Base-by-base conservation (phyloP, 768 basidiomycete genomes). In the Suillus discolor region DNA sequence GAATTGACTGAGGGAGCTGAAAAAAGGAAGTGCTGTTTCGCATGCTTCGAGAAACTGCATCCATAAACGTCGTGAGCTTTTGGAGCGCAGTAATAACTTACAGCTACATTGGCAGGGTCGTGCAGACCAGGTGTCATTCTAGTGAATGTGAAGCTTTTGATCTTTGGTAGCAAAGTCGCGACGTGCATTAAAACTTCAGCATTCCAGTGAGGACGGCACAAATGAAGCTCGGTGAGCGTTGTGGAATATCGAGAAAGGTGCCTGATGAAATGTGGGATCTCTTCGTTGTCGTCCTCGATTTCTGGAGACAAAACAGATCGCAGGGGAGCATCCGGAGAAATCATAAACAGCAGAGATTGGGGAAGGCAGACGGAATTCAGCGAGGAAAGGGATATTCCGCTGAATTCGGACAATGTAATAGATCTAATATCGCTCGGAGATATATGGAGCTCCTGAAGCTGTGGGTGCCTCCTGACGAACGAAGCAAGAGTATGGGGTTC, bases 401-500 rank as follows among this genome's bases (percentile, higher is more conserved):
- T 16, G 57, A 64, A 64, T 34, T 62, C 62, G 20, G 62, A 34
- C 16, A 62, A 20, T 28, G 31, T 15, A 4, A 54, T 28, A 13
- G 54, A 60, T 20, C 34, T 42, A 9, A n/a, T 2, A 15, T 57
- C 34, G 9, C 55, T 64, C 6, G 34, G 63, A 57, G 63, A 60
- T 42, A 65, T 45, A 44, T 51, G 63, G 6, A 65, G 23, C 36
- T 64, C 45, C 23, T 36, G 45, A 47, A 65, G 41, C 13, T 25
- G 28, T 5, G 65, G 63, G 38, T 65, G 65, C 6, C 65, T 45
- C 39, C 25, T 65, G 25, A 65, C 8, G 20, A 65, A 65, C 7
- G 44, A 36, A 6, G 62, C 62, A 28, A 60, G 59, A 16, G 59
- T 60, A 28, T 42, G 28, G 18, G 59, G 59, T 28, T 60, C 59